These are phyloP conservation scores for Platanus orientalis DNA, from an alignment of 164 flowering plant genomes.

Conservation along the genomic window DNA sequence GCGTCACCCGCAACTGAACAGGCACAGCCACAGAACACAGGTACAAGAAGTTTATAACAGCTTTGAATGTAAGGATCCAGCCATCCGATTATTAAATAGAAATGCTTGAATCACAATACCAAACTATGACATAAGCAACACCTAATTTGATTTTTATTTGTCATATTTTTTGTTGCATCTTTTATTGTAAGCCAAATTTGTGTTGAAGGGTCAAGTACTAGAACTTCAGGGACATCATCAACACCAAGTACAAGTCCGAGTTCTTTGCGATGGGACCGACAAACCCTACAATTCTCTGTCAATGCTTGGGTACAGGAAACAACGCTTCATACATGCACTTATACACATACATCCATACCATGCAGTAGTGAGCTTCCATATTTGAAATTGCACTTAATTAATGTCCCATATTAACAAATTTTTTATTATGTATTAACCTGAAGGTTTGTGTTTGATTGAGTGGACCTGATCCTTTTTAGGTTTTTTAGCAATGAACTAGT, in stretches of 20 bases:
- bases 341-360: not conserved
- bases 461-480: too few species aligned
- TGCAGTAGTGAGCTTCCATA: not conserved
- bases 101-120: not conserved
- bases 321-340: not conserved
- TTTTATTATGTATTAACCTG: not conserved
- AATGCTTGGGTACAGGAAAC: constrained; percentile 86
- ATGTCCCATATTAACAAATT: not conserved
- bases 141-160: too few species aligned
- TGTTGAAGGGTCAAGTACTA: constrained; percentile 52
- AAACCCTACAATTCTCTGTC: constrained; percentile 85
- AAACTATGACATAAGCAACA: too few species aligned
- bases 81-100: not conserved
- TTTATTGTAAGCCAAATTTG: constrained; percentile 3
- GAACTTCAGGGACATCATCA: constrained; percentile 58
- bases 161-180: not conserved
- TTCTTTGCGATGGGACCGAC: constrained; percentile 76
- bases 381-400: not conserved
- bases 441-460: not conserved
- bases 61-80: not conserved
- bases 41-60: constrained; percentile 23
- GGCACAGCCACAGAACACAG: constrained; percentile 49
- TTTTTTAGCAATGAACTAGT: too few species aligned
- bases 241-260: constrained; percentile 40
- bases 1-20: constrained; percentile 50